Base-by-base conservation (phyloP, 2,329 filamentous ascomycete species). In the Periconia sp. region DNA sequence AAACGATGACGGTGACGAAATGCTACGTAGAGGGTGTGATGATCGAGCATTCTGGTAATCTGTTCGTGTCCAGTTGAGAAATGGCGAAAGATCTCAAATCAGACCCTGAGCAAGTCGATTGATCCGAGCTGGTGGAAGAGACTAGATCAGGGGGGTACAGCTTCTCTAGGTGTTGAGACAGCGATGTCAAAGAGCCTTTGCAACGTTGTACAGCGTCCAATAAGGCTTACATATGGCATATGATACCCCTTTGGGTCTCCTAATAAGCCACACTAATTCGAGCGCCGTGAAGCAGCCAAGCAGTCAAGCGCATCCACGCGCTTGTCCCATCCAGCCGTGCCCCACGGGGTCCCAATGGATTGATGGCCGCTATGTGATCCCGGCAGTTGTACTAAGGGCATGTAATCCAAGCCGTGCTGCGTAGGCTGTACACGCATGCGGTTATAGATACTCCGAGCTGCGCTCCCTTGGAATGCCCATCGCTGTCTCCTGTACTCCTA, bases 321-420 rank as follows among this genome's bases (percentile, higher is more conserved):
- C 52, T 51, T 47, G 54, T 59, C 53, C 58, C 63, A 47, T 66
- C 56, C 56, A 62, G 63, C 64, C 62, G 57, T 56, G n/a, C 65
- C 57, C 65, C 65, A 66, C 62, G 65, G 66, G 65, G 63, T 53
- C 47, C 56, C 45, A n/a, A n/a, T n/a, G n/a, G n/a, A n/a, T n/a
- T 51, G 40, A 30, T 36, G 45, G 42, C 50, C 52, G 42, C 46
- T 55, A 55, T 37, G 17, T 31, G 28, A 51, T 39, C 57, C 56
- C 47, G 40, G 57, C 40, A 48, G 43, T 18, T 50, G 36, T 52
- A 45, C 40, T 41, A 46, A 45, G 48, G 43, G 40, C 36, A 36
- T 24, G 36, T 39, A 44, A 23, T 25, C 36, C 35, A 24, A 40
- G 36, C 45, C 38, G 36, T 50, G 47, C 50, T 40, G 40, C 44